These are phyloP conservation scores for Spongispora temasekensis DNA, from an alignment of 1,284 basidiomycete species.

Conservation along the genomic window DNA sequence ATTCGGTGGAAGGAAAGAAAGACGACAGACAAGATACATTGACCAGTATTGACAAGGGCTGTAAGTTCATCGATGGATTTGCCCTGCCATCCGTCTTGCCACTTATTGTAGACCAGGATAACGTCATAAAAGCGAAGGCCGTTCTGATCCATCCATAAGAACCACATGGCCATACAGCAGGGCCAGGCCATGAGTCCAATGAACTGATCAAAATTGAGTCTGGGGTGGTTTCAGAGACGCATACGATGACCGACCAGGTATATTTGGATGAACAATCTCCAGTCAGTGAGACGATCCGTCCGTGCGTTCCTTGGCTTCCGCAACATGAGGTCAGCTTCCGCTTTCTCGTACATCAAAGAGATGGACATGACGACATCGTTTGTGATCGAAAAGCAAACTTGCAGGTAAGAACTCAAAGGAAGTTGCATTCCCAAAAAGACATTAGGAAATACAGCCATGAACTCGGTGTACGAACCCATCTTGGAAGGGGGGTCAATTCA, in stretches of 20 bases:
- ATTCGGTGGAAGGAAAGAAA: neutral
- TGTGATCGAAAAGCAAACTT: conserved; percentile 42
- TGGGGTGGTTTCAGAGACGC: neutral
- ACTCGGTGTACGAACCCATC: conserved; percentile 32
- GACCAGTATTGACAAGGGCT: conserved; percentile 40
- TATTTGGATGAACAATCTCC: conserved; percentile 36
- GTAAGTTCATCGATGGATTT: conserved; percentile 29
- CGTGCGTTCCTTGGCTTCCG: conserved; percentile 68
- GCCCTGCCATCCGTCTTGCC: conserved; percentile 38
- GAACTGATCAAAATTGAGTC: conserved; percentile 32
- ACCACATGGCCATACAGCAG: conserved; percentile 45
- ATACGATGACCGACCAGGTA: conserved; percentile 19
- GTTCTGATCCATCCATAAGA: conserved; percentile 39
- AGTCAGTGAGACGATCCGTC: conserved; percentile 50
- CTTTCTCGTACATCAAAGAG: conserved; percentile 41
- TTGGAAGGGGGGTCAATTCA: neutral
- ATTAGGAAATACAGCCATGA: conserved; percentile 38
- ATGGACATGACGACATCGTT: conserved; percentile 41
- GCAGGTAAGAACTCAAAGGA: conserved; percentile 43
- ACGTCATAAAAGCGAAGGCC: conserved; percentile 40
- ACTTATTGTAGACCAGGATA: conserved; percentile 43
- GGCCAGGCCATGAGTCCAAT: conserved; percentile 50
- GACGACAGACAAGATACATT: neutral
- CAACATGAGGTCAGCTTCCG: conserved; percentile 48
- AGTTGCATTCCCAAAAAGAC: conserved; percentile 43